phyloP scores from a whole-genome alignment of 352 stramenopile species.

The Globisporangium uncinulatum region DNA sequence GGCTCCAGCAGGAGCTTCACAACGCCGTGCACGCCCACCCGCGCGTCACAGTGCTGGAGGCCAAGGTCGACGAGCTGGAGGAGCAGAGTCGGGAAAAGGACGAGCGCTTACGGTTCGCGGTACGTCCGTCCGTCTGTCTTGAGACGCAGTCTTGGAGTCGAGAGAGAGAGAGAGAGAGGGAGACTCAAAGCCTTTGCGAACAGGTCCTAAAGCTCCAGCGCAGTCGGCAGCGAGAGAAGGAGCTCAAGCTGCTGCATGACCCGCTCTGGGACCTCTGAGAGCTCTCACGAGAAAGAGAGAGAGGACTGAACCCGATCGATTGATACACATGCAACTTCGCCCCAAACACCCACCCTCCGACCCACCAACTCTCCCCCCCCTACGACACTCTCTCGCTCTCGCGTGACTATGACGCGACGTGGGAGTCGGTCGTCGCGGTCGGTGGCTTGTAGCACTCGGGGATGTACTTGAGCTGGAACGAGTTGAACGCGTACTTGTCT shows the following conservation, averaged over 20 bases:
- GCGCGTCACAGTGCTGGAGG: slow-evolving; percentile 33
- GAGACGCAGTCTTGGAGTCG: neutral
- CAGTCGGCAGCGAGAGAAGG: slow-evolving; percentile 60
- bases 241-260: slow-evolving; percentile 59
- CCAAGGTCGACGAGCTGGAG: slow-evolving; percentile 35
- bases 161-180: neutral
- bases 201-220: slow-evolving; percentile 72
- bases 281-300: neutral
- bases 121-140: slow-evolving; percentile 1
- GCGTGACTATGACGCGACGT: slow-evolving; percentile 54
- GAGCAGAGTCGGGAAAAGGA: slow-evolving; percentile 37
- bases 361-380: too few relatives aligned
- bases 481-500: slow-evolving; percentile 96
- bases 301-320: slow-evolving; percentile 2
- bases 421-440: slow-evolving; percentile 67
- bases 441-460: slow-evolving; percentile 91
- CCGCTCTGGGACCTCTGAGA: slow-evolving; percentile 55
- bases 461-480: slow-evolving; percentile 96
- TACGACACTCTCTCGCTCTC: too few relatives aligned
- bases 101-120: slow-evolving; percentile 63
- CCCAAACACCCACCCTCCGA: neutral
- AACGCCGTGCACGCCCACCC: slow-evolving; percentile 41
- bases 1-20: slow-evolving; percentile 42
- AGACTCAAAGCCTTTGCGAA: slow-evolving; percentile 16
- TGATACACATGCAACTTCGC: slow-evolving; percentile 1